Percentiles rank a stretch among this genome's conserved stretches.
Evolutionary conservation across 2,329 filamentous ascomycete genomes (phyloP).

Genomic region (Aspergillus sp.): DNA sequence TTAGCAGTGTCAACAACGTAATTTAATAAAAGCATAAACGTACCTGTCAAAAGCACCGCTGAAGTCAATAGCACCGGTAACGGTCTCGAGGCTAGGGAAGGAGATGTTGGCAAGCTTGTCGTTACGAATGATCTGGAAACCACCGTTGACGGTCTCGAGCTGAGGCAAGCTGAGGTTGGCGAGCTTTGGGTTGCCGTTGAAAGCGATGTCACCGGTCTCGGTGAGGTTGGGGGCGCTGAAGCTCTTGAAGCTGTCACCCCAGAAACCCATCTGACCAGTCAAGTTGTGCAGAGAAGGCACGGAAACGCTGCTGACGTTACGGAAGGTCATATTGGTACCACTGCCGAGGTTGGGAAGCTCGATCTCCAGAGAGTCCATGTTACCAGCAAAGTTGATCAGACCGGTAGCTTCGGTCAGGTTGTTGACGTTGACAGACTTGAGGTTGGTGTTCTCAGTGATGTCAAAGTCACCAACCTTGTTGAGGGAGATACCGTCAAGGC

Average conservation of each 20-base stretch:
- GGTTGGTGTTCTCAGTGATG: conserved; percentile 84
- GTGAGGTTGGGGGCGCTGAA: conserved; percentile 44
- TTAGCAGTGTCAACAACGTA: conserved; percentile 26
- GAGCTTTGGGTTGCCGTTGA: conserved; percentile 51
- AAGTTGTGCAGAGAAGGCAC: conserved; percentile 67
- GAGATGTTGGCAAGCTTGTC: conserved; percentile 59
- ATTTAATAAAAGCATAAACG: conserved; percentile 33
- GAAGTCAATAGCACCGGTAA: conserved; percentile 77
- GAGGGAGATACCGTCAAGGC: conserved; percentile 75
- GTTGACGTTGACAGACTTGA: conserved; percentile 66
- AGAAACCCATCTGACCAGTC: conserved; percentile 75
- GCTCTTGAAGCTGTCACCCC: conserved; percentile 56
- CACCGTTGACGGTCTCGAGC: conserved; percentile 65
- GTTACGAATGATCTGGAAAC: conserved; percentile 87
- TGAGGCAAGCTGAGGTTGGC: conserved; percentile 69
- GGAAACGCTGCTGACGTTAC: conserved; percentile 67
- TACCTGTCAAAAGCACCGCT: conserved; percentile 78
- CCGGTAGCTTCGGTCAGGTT: conserved; percentile 69
- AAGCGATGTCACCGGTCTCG: conserved; percentile 46
- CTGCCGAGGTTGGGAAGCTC: conserved; percentile 70
- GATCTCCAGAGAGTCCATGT: conserved; percentile 65
- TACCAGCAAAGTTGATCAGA: conserved; percentile 67
- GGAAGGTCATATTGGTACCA: conserved; percentile 74
- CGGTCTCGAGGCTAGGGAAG: conserved; percentile 61
- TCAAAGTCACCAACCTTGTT: conserved; percentile 63